phyloP scores from a whole-genome alignment of 1,139 yeast species.

The Wickerhamomyces sp. region DNA sequence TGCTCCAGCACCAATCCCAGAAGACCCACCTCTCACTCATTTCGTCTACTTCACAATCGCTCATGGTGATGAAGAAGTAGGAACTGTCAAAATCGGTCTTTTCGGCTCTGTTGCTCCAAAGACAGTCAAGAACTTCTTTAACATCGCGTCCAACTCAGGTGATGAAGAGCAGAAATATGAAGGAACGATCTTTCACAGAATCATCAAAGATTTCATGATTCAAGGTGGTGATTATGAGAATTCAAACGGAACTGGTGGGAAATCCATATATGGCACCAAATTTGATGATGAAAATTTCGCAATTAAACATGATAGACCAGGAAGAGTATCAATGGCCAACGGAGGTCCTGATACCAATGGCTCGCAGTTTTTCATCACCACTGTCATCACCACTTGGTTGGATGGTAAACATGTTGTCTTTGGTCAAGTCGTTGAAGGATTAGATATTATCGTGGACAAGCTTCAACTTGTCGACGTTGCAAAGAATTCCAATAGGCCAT shows the following conservation, averaged over 20 bases:
- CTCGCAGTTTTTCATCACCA: conserved; percentile 72
- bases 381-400: conserved; percentile 57
- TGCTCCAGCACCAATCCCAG: conserved; percentile 6
- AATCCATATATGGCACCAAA: conserved; percentile 65
- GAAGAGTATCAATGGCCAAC: conserved; percentile 77
- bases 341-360: conserved; percentile 79
- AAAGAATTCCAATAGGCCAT: conserved; percentile 48
- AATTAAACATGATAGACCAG: conserved; percentile 58
- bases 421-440: conserved; percentile 70
- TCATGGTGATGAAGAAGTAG: conserved; percentile 53
- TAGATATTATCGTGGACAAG: conserved; percentile 48
- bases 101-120: conserved; percentile 72
- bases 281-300: conserved; percentile 68
- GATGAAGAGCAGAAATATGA: conserved; percentile 52
- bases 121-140: conserved; percentile 69
- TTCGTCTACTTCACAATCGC: conserved; percentile 56
- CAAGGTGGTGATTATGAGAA: conserved; percentile 89
- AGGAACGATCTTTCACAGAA: conserved; percentile 66
- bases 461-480: conserved; percentile 48
- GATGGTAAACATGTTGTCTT: conserved; percentile 76
- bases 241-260: conserved; percentile 81
- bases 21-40: conserved; percentile 57
- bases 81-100: conserved; percentile 64
- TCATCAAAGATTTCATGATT: conserved; percentile 70
- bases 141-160: conserved; percentile 41